phyloP scores from a whole-genome alignment of 192 early-diverging fungal species.

The Entophlyctis luteolus region DNA sequence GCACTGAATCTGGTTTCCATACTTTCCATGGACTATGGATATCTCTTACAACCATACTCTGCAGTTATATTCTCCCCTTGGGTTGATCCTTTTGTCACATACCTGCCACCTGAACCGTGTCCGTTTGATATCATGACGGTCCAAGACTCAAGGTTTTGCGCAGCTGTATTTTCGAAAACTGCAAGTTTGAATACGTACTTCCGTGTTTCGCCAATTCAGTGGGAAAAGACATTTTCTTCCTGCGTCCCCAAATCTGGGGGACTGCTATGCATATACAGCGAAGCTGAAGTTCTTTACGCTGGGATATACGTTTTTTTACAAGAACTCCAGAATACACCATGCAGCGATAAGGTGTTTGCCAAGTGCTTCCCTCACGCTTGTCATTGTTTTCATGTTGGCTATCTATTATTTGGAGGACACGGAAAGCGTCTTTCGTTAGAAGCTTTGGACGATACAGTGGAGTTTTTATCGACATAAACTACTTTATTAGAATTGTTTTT shows the following conservation, averaged over 20 bases:
- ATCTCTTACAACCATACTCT: slow-evolving; percentile 8
- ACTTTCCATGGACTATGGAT: neutral
- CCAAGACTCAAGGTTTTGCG: neutral
- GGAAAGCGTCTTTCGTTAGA: too few species aligned
- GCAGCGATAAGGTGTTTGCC: too few species aligned
- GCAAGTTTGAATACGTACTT: neutral
- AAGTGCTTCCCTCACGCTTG: too few species aligned
- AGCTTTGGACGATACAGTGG: too few species aligned
- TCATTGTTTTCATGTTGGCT: too few species aligned
- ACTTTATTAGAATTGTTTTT: too few species aligned
- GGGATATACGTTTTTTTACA: too few species aligned
- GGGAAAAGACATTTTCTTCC: neutral
- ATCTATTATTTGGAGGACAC: too few species aligned
- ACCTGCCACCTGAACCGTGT: neutral
- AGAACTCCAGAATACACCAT: too few species aligned
- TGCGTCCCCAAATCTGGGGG: neutral
- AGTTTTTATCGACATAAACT: too few species aligned
- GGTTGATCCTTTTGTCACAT: neutral
- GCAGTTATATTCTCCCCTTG: neutral
- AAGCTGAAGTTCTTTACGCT: too few species aligned
- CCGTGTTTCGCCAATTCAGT: neutral
- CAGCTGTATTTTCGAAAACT: neutral
- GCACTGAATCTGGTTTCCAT: neutral
- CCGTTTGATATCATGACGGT: neutral
- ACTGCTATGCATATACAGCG: too few species aligned